phyloP scores from a whole-genome alignment of 2,329 filamentous ascomycete genomes.

The Alternaria metachromatica region DNA sequence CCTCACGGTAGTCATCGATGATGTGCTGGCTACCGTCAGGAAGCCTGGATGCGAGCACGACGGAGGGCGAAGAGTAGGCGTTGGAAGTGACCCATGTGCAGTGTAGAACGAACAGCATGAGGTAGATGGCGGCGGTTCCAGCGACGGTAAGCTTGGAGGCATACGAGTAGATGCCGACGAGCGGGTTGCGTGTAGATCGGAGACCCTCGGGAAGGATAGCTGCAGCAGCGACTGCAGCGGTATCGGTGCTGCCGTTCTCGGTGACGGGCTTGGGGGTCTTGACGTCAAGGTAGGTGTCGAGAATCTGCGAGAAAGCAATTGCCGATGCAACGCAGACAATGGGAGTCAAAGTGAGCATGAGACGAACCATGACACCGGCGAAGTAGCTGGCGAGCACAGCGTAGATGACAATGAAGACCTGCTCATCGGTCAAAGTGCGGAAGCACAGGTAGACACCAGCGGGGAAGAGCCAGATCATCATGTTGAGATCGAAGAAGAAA shows the following conservation, averaged over 20 bases:
- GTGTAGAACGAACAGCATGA: slow-evolving; percentile 93
- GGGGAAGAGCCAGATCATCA: slow-evolving; percentile 99
- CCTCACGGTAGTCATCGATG: slow-evolving; percentile 98
- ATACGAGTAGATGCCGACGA: slow-evolving; percentile 82
- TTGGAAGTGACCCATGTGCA: slow-evolving; percentile 99
- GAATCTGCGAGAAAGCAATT: slow-evolving; percentile 82
- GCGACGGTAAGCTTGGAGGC: slow-evolving; percentile 82
- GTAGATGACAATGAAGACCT: slow-evolving; percentile 97
- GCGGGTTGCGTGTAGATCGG: slow-evolving; percentile 72
- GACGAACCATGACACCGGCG: slow-evolving; percentile 97
- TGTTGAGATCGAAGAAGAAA: slow-evolving; percentile 98
- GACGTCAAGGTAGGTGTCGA: slow-evolving; percentile 81
- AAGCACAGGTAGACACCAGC: slow-evolving; percentile 99
- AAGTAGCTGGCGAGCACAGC: slow-evolving; percentile 98
- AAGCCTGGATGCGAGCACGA: slow-evolving; percentile 89
- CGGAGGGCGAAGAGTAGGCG: slow-evolving; percentile 96
- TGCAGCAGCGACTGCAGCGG: slow-evolving; percentile 57
- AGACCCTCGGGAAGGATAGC: slow-evolving; percentile 62
- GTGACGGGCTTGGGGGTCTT: slow-evolving; percentile 64
- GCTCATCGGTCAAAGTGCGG: slow-evolving; percentile 90
- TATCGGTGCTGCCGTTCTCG: slow-evolving; percentile 45
- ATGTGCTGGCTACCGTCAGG: slow-evolving; percentile 97
- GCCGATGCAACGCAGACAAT: slow-evolving; percentile 95
- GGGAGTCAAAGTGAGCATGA: slow-evolving; percentile 97
- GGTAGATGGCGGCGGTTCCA: slow-evolving; percentile 74